phyloP scores from a whole-genome alignment of 257 asterid species.

The Buddleja alternifolia region DNA sequence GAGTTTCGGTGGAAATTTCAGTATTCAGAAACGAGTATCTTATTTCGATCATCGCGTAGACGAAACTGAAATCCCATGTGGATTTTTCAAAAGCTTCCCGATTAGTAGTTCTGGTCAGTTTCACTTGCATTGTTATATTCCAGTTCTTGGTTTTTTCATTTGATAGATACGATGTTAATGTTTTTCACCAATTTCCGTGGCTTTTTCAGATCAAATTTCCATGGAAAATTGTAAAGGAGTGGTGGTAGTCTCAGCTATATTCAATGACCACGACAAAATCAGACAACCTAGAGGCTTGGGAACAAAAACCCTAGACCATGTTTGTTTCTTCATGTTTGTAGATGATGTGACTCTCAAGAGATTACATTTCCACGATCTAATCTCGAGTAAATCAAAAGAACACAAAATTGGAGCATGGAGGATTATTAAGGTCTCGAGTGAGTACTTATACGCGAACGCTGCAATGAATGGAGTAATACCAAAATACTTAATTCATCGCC shows the following conservation, averaged over 20 bases:
- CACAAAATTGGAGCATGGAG: conserved; percentile 82
- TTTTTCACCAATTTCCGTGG: background rate
- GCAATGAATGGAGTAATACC: conserved; percentile 91
- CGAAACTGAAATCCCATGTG: conserved; percentile 67
- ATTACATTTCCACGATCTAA: conserved; percentile 51
- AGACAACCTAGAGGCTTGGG: conserved; percentile 94
- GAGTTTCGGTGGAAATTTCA: conserved; percentile 80
- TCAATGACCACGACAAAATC: conserved; percentile 88
- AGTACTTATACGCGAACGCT: conserved; percentile 56
- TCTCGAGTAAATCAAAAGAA: conserved; percentile 45
- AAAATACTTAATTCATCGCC: conserved; percentile 72
- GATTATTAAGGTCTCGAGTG: conserved; percentile 51
- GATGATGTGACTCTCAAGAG: conserved; percentile 68
- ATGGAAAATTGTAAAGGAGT: conserved; percentile 76
- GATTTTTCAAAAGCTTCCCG: conserved; percentile 70
- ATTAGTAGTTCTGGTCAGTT: conserved; percentile 57
- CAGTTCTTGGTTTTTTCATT: background rate
- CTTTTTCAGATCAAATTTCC: conserved; percentile 49
- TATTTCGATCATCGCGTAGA: conserved; percentile 47
- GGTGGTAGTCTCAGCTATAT: conserved; percentile 86
- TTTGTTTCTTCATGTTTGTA: conserved; percentile 83
- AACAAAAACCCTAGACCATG: conserved; percentile 53
- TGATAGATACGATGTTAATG: background rate
- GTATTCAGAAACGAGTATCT: conserved; percentile 49
- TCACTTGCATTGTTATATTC: too few species aligned